A percentile compares a stretch with the other conserved stretches of the same genome.
These are phyloP conservation scores for Amaranthus tricolor DNA, from an alignment of 179 eudicot species.

Conservation along the genomic window DNA sequence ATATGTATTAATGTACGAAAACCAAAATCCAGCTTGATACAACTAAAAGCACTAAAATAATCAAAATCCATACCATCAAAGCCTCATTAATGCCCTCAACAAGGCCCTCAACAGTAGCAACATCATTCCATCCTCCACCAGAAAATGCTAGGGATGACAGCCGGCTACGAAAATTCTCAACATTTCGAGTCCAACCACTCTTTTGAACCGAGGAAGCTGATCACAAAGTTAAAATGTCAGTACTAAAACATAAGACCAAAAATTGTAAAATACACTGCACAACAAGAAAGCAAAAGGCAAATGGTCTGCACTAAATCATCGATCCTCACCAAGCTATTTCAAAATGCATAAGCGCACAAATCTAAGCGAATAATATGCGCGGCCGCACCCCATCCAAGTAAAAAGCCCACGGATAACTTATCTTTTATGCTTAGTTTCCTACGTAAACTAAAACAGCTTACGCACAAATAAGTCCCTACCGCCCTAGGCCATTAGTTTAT, in stretches of 20 bases:
- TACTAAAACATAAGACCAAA: neutral
- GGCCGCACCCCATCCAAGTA: too few species aligned
- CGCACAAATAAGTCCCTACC: too few species aligned
- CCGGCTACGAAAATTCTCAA: conserved; percentile 67
- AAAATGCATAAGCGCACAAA: too few species aligned
- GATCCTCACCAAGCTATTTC: too few species aligned
- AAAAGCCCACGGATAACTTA: too few species aligned
- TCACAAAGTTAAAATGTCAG: conserved; percentile 15
- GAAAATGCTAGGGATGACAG: conserved; percentile 61
- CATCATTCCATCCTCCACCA: conserved; percentile 88
- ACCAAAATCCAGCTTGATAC: neutral
- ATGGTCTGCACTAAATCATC: neutral
- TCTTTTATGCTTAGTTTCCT: too few species aligned
- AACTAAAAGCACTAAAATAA: conserved; percentile 12
- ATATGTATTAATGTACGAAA: neutral
- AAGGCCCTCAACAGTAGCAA: conserved; percentile 94
- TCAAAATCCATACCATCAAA: conserved; percentile 55
- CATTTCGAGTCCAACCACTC: conserved; percentile 86
- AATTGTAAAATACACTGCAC: too few species aligned
- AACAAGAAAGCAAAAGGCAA: neutral
- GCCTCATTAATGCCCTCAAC: too few species aligned
- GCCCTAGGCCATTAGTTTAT: too few species aligned
- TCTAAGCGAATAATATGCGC: too few species aligned
- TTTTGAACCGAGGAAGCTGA: conserved; percentile 75
- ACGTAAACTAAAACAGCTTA: too few species aligned